A percentile compares a stretch with the other conserved stretches of the same genome.
phyloP scores from a whole-genome alignment of 345 rosid genomes.

The Eucalyptus erythrocorys region DNA sequence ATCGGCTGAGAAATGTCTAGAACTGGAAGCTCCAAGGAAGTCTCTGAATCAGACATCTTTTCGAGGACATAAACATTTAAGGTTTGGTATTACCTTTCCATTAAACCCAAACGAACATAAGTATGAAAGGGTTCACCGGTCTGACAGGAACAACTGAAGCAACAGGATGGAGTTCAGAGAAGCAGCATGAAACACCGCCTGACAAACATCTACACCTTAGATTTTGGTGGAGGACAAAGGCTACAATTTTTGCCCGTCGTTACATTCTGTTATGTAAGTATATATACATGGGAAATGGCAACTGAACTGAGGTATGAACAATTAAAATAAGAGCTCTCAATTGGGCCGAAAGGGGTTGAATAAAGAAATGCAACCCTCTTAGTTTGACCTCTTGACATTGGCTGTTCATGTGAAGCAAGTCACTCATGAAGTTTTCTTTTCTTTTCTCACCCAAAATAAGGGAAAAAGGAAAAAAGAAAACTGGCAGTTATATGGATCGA shows the following conservation, averaged over 20 bases:
- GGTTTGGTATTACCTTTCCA: neutral
- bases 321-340: neutral
- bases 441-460: neutral
- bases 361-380: neutral
- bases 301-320: neutral
- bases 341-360: neutral
- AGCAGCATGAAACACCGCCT: neutral
- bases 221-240: neutral
- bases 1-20: constrained; percentile 47
- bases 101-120: neutral
- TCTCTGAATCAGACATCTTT: constrained; percentile 22
- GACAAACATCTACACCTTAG: neutral
- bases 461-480: neutral
- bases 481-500: neutral
- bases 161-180: neutral
- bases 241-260: neutral
- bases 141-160: neutral
- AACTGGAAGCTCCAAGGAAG: constrained; percentile 44
- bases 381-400: neutral
- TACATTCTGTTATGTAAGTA: neutral
- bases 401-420: neutral
- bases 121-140: neutral
- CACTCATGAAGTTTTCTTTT: neutral
- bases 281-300: neutral
- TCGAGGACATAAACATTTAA: neutral